Evolutionary conservation across 2,329 filamentous ascomycete species (phyloP), one percentile per base, ranked within the genome.

Genomic region (Dothiorella sarmentorum): DNA sequence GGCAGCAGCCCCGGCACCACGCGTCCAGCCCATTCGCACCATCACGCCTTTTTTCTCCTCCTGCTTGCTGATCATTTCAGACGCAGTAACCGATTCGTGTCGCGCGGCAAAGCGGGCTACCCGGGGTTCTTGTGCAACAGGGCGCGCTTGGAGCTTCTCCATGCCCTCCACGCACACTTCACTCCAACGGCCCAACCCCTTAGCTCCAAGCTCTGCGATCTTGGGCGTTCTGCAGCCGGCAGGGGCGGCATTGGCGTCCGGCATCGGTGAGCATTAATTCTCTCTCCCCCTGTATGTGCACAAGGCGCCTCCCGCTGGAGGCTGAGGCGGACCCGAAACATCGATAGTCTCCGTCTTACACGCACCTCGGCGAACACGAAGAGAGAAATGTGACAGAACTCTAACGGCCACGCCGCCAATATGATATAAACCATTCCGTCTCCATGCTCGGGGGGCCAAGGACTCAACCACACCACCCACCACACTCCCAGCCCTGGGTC

Each of bases 401-500:
- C 22, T 53, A 53, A 53, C 49, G 15, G 29, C 33, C 49, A 53
- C 20, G 49, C 29, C 49, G 49, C 49, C 49, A 17, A n/a, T n/a
- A n/a, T n/a, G 17, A 53, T 53, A 53, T 29, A 53, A 35, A 2
- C n/a, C 18, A n/a, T 29, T 15, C 22, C 27, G 15, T 22, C 18
- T 24, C 29, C 18, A 18, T 15, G 49, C n/a, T 15, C 15, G 49
- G 29, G 17, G 18, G n/a, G 31, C 26, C 13, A 72, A 70, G 65
- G 67, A 73, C 73, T 65, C 67, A 51, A 69, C 66, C 62, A 63
- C 66, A 60, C 15, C 20, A 18, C 45, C 43, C 7, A 18, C 24
- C 43, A 11, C 27, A 13, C 47, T 37, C 20, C 63, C 65, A 61
- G 61, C 64, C 45, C 47, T 38, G 29, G 22, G 35, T n/a, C 49